phyloP scores from a whole-genome alignment of 1,284 basidiomycete species.

The Kwoniella shivajii region DNA sequence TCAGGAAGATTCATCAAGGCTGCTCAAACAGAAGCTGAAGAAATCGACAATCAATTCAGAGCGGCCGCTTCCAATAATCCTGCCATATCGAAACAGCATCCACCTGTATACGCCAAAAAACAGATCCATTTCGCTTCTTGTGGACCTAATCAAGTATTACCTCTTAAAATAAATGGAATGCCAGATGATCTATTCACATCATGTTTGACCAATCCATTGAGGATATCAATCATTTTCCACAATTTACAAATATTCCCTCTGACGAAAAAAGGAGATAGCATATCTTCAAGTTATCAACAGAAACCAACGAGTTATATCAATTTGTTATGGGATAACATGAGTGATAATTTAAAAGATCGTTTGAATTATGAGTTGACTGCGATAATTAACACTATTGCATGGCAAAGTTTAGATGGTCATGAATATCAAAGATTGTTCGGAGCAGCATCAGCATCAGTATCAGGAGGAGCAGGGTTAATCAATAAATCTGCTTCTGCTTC shows the following conservation, averaged over 20 bases:
- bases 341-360: conserved; percentile 24
- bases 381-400: conserved; percentile 43
- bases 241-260: conserved; percentile 41
- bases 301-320: conserved; percentile 28
- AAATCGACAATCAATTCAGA: conserved; percentile 43
- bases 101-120: conserved; percentile 32
- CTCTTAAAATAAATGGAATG: conserved; percentile 32
- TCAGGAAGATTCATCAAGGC: conserved; percentile 40
- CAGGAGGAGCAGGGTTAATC: too few relatives aligned
- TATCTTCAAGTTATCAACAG: conserved; percentile 10
- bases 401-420: conserved; percentile 30
- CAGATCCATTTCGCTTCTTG: conserved; percentile 48
- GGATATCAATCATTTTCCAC: conserved; percentile 35
- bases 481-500: too few relatives aligned
- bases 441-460: too few relatives aligned
- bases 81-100: conserved; percentile 28
- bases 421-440: conserved; percentile 40
- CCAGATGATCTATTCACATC: conserved; percentile 45
- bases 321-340: conserved; percentile 32
- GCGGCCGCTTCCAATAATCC: conserved; percentile 33
- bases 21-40: conserved; percentile 35
- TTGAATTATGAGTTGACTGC: conserved; percentile 35
- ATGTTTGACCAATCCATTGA: conserved; percentile 37
- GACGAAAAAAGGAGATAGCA: conserved; percentile 18
- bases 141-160: conserved; percentile 30